Conservation (phyloP, 2,329 filamentous ascomycete species). For the Cyclaneusma minus region DNA sequence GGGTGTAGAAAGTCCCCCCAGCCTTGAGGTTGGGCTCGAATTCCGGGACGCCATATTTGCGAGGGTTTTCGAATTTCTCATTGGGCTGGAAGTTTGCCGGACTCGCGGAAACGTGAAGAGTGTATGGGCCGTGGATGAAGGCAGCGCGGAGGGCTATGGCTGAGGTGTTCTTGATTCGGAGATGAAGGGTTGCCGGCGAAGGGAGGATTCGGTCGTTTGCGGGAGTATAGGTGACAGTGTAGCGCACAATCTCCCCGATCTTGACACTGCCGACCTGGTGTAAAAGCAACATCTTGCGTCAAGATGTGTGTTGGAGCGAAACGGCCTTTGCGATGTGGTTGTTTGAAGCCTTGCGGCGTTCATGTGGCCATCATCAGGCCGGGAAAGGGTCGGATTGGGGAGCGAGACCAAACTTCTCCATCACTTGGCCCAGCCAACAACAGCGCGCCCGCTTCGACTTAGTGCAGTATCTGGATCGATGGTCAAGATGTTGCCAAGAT, state of each 20-base stretch:
- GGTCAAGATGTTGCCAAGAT: too few species aligned
- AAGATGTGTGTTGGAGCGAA: too few species aligned
- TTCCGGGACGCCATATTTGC: constrained; percentile 63
- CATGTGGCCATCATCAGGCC: too few species aligned
- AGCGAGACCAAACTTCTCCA: too few species aligned
- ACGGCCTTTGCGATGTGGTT: too few species aligned
- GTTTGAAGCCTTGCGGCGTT: too few species aligned
- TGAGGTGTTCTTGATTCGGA: constrained; percentile 85
- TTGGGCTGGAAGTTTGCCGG: constrained; percentile 75
- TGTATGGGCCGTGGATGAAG: constrained; percentile 93
- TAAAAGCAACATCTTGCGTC: constrained; percentile 72
- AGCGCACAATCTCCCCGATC: constrained; percentile 87
- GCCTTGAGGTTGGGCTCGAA: constrained; percentile 97
- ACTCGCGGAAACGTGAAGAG: constrained; percentile 73
- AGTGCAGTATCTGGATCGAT: too few species aligned
- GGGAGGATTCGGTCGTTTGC: constrained; percentile 80
- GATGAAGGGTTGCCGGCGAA: constrained; percentile 61
- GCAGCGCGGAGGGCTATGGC: constrained; percentile 83
- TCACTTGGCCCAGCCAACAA: too few species aligned
- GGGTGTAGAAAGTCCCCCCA: constrained; percentile 71
- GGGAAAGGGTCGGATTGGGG: too few species aligned
- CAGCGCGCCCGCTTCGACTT: too few species aligned
- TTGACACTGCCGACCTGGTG: constrained; percentile 86
- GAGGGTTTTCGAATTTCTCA: constrained; percentile 53
- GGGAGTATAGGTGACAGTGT: constrained; percentile 83